These are phyloP conservation scores for Fistulifera pelliculosa DNA, from an alignment of 108 stramenopile species.

Conservation along the genomic window DNA sequence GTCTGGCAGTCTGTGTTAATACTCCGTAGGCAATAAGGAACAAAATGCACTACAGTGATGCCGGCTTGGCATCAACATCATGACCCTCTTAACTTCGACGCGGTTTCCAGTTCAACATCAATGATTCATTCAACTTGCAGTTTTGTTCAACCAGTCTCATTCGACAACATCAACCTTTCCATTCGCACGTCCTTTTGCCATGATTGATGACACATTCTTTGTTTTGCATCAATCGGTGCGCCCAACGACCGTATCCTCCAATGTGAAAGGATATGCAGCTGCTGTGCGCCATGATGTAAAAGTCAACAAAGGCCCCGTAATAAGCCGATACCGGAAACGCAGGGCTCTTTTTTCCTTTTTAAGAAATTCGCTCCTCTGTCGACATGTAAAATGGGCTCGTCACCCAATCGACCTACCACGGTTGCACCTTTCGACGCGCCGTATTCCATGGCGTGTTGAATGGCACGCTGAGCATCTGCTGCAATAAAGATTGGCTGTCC, in stretches of 20 bases:
- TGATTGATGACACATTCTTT: conserved; percentile 11
- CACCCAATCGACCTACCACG: background rate
- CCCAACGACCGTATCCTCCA: conserved; percentile 16
- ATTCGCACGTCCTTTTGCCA: background rate
- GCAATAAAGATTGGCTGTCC: conserved; percentile 1
- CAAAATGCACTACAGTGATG: too few species aligned
- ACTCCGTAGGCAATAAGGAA: too few species aligned
- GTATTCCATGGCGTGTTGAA: background rate
- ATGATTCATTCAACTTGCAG: too few species aligned
- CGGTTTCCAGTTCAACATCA: too few species aligned
- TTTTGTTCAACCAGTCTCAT: too few species aligned
- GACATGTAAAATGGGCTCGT: conserved; percentile 15
- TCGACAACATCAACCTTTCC: too few species aligned
- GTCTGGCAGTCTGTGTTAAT: too few species aligned
- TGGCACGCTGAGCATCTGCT: background rate
- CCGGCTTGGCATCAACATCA: too few species aligned
- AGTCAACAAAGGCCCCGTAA: conserved; percentile 7
- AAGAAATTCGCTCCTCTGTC: conserved; percentile 5
- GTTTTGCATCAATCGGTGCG: conserved; percentile 17
- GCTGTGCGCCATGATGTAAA: background rate
- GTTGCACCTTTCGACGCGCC: background rate
- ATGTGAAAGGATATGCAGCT: background rate
- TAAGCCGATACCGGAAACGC: background rate
- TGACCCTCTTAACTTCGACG: too few species aligned
- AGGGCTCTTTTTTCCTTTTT: too few species aligned